Evolutionary conservation across 1,139 yeast genomes (phyloP), one percentile per base, ranked within the genome.

Genomic region (Candida pseudoviswanathii): DNA sequence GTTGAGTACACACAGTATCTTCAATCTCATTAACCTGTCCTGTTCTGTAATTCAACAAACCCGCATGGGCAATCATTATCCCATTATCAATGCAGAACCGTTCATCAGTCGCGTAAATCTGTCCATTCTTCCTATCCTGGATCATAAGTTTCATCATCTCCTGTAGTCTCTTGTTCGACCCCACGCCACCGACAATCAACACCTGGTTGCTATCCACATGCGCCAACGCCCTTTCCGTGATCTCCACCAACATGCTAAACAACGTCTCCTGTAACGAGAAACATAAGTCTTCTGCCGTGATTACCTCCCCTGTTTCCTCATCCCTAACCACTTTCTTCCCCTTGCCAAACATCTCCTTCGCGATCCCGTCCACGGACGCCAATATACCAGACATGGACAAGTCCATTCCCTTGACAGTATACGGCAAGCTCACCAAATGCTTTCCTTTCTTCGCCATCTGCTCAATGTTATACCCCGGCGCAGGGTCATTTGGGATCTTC

Each of bases 51-150:
- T 89, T 89, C 54, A 94, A 68, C 46, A 94, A 72, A 0, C 99
- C 99, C 0, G 99, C 98, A 65, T 94, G 99, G 1, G 99, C 99
- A 62, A 94, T 94, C 99, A 94, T 94, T 44, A 94, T 94, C 8
- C 99, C 98, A 62, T 94, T 94, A 65, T 94, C 99, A 47, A 94
- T 94, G 69, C 98, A 94, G 64, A 94, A 94, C 53, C 99, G 73
- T 64, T 94, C 98, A 66, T 94, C 99, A 0, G 99, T 95, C 10
- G 99, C 97, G 65, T 77, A 89, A 3, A 94, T 86, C 32, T 81
- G 79, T 0, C 98, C 99, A 55, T 87, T 84, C 51, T 68, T 70
- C 54, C 99, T 76, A 61, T 91, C 98, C 40, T 79, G 67, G 11
- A 95, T 96, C 99, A 94, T 95, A 43, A 81, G 71, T 31, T 81